phyloP scores from a whole-genome alignment of 352 stramenopile species.

The Globisporangium okanoganense region DNA sequence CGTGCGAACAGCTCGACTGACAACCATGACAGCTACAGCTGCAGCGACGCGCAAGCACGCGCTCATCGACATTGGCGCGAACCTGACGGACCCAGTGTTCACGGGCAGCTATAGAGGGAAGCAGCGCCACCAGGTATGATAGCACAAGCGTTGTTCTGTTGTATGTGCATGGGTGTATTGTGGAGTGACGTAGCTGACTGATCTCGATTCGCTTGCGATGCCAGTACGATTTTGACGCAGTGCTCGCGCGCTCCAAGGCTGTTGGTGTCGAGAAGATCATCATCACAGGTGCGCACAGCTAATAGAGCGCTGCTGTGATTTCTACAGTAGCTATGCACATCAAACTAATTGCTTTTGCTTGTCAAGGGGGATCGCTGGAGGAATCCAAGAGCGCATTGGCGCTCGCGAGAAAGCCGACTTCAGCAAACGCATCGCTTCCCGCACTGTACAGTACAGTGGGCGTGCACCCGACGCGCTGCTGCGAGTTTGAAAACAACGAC shows the following conservation, averaged over 20 bases:
- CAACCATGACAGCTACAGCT: constrained; percentile 5
- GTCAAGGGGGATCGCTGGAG: constrained; percentile 33
- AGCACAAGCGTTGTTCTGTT: neutral
- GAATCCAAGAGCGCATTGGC: constrained; percentile 37
- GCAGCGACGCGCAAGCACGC: neutral
- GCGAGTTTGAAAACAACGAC: constrained; percentile 76
- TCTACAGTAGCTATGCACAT: neutral
- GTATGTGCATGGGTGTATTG: neutral
- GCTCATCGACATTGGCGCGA: constrained; percentile 94
- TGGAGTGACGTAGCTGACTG: neutral
- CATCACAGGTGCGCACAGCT: constrained; percentile 55
- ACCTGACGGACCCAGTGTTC: constrained; percentile 92
- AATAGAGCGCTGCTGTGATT: neutral
- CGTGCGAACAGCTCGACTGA: neutral
- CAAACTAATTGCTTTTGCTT: neutral
- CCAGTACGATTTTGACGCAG: constrained; percentile 31
- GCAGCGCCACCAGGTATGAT: constrained; percentile 81
- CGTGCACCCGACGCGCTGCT: constrained; percentile 93
- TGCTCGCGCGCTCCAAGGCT: constrained; percentile 83
- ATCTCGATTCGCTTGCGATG: neutral
- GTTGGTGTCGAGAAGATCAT: constrained; percentile 91
- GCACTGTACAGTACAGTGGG: constrained; percentile 59
- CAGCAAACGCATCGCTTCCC: constrained; percentile 15
- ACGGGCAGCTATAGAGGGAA: constrained; percentile 88
- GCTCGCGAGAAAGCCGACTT: constrained; percentile 18